These are phyloP conservation scores for Alternaria sp. DNA, from an alignment of 2,329 filamentous ascomycete genomes.

Conservation along the genomic window DNA sequence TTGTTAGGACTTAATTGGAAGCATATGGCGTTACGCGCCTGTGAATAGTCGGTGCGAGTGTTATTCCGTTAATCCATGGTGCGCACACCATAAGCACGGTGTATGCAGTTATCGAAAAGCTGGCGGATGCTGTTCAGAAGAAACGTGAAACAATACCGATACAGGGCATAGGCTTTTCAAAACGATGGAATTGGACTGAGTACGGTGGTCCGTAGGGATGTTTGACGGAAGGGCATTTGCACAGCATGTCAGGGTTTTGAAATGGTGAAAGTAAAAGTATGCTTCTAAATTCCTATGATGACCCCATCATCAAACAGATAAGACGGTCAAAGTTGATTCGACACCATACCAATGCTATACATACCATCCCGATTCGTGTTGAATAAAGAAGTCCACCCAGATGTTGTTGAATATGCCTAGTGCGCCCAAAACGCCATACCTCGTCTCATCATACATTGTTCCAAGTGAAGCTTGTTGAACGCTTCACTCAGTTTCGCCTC, in stretches of 20 bases:
- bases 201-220: background rate
- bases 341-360: conserved; percentile 10
- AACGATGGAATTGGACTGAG: conserved; percentile 56
- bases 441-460: conserved; percentile 9
- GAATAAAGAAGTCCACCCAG: conserved; percentile 10
- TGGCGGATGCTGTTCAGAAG: background rate
- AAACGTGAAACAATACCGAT: conserved; percentile 55
- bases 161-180: conserved; percentile 69
- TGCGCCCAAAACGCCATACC: conserved; percentile 13
- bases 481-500: background rate
- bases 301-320: background rate
- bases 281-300: background rate
- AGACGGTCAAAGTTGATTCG: conserved; percentile 11
- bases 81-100: too few species aligned
- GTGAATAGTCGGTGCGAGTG: too few species aligned
- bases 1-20: too few species aligned
- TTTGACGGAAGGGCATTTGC: background rate
- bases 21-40: too few species aligned
- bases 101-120: background rate
- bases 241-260: background rate
- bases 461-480: conserved; percentile 17
- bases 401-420: conserved; percentile 10
- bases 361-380: conserved; percentile 4
- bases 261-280: background rate
- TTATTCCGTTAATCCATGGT: too few species aligned